These are phyloP conservation scores for Hanseniaspora nectarophila DNA, from an alignment of 805 yeast genomes.

Conservation along the genomic window DNA sequence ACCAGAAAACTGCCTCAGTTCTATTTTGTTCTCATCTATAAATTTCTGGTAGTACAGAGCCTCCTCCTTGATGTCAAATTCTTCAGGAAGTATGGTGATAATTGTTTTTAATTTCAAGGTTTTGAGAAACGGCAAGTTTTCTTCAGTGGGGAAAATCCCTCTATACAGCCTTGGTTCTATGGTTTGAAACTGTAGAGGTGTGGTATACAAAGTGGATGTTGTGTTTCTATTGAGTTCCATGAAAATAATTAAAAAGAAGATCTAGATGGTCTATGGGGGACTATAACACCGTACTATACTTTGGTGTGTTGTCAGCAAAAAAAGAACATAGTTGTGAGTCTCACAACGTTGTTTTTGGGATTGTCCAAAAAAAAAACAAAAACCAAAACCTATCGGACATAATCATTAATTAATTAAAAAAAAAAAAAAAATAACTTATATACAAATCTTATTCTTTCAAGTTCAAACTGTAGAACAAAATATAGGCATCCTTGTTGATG, in stretches of 20 bases:
- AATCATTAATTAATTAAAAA: neutral
- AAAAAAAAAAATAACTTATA: neutral
- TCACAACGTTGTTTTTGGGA: neutral
- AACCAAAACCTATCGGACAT: neutral
- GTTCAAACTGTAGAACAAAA: constrained; percentile 56
- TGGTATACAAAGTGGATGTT: constrained; percentile 29
- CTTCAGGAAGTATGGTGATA: constrained; percentile 67
- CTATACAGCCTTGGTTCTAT: constrained; percentile 62
- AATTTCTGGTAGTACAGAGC: constrained; percentile 37
- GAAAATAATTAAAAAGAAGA: neutral
- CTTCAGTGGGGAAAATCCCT: constrained; percentile 76
- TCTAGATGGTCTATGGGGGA: neutral
- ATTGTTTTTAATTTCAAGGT: constrained; percentile 59
- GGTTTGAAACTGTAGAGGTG: constrained; percentile 69
- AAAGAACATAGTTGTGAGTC: no score
- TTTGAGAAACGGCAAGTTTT: constrained; percentile 56
- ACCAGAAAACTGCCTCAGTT: constrained; percentile 55
- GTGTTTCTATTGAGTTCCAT: neutral
- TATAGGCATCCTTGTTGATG: constrained; percentile 66
- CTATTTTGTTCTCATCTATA: constrained; percentile 43
- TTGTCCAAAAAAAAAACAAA: neutral
- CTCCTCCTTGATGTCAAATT: constrained; percentile 47
- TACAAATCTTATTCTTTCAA: constrained; percentile 13
- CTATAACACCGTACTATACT: neutral
- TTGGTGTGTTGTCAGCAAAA: constrained; percentile 18